Percentiles rank a stretch among this genome's conserved stretches.
These are phyloP conservation scores for Strigomonas culicis DNA, from an alignment of 208 protist genomes.

Conservation along the genomic window DNA sequence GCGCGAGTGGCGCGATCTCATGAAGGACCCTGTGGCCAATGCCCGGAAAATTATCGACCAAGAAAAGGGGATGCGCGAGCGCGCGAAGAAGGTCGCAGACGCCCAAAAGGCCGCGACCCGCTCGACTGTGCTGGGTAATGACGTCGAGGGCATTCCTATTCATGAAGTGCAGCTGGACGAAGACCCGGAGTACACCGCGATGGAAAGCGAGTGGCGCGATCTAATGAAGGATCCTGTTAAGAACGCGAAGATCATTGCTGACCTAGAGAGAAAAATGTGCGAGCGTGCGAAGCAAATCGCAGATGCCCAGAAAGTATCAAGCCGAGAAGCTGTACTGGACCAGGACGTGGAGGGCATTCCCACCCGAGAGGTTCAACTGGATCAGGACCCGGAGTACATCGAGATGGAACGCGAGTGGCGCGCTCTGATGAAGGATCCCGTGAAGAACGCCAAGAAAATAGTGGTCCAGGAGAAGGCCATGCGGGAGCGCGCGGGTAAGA, in stretches of 20 bases:
- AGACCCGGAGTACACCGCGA: slow-evolving; percentile 46
- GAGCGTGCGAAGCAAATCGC: slow-evolving; percentile 62
- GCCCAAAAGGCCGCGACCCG: slow-evolving; percentile 51
- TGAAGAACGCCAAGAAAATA: slow-evolving; percentile 12
- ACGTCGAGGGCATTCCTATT: slow-evolving; percentile 72
- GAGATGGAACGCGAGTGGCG: slow-evolving; percentile 74
- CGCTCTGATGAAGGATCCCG: slow-evolving; percentile 48
- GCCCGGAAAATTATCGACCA: slow-evolving; percentile 49
- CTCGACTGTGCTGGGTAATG: slow-evolving; percentile 63
- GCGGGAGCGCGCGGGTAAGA: slow-evolving; percentile 17
- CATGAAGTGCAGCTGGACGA: slow-evolving; percentile 46
- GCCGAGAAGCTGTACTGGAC: slow-evolving; percentile 76
- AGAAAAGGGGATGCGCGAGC: slow-evolving; percentile 73
- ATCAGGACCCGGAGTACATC: slow-evolving; percentile 67
- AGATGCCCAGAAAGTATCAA: slow-evolving; percentile 54
- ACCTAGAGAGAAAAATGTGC: slow-evolving; percentile 74
- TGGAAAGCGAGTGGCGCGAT: slow-evolving; percentile 62
- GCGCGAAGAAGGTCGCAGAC: slow-evolving; percentile 57
- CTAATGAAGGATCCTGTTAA: slow-evolving; percentile 57
- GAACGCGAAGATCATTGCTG: slow-evolving; percentile 48
- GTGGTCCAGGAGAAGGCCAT: slow-evolving; percentile 15
- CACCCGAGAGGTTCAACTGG: slow-evolving; percentile 64
- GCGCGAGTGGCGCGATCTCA: slow-evolving; percentile 43
- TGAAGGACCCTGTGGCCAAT: slow-evolving; percentile 41
- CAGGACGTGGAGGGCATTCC: slow-evolving; percentile 70